Evolutionary conservation across 2,329 filamentous ascomycete species (phyloP), one percentile per base, ranked within the genome.

Genomic region (Parasarocladium wereldwijsianum): DNA sequence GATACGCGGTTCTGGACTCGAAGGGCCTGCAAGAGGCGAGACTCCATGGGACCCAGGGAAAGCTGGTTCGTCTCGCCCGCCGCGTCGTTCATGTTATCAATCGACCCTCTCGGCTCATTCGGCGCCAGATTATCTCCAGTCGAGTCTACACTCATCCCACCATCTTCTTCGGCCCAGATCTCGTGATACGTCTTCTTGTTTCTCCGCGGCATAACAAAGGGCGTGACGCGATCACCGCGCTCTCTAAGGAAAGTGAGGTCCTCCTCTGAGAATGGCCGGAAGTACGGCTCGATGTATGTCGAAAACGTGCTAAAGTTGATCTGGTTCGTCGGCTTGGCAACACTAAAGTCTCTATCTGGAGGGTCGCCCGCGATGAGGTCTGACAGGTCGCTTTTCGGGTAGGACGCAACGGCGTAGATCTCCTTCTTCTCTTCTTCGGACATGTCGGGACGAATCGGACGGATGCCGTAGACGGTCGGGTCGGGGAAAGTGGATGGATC

Each of bases 291-390:
- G 32, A 92, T 70, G 47, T 90, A 93, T 5, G 80, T 76, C n/a
- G 80, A 77, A 52, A 98, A 98, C 2, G 87, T 93, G 33, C 74
- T 79, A 40, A 90, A 90, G 49, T 81, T 86, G 50, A 96, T 90
- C 58, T 98, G 90, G 44, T 87, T 93, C 13, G 77, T 76, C 5
- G 87, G 85, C 50, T 96, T 98, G 19, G 84, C 79, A 47, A 74
- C 93, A 49, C 83, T 94, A 46, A 94, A 96, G 57, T 98, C 90
- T 50, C 83, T 85, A 52, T 96, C 86, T 2, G 90, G 87, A 2
- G 86, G 81, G 22, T 80, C 76, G 27, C 90, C 90, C 8, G 87
- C 80, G 38, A 93, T 92, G 40, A 90, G 63, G 46, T 94, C 77
- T 34, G 75, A 66, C 7, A 98, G 64, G 45, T 94, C 82, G 38